Evolutionary conservation across 2,329 filamentous ascomycete genomes (phyloP).

Genomic region (Scedosporium dehoogii): DNA sequence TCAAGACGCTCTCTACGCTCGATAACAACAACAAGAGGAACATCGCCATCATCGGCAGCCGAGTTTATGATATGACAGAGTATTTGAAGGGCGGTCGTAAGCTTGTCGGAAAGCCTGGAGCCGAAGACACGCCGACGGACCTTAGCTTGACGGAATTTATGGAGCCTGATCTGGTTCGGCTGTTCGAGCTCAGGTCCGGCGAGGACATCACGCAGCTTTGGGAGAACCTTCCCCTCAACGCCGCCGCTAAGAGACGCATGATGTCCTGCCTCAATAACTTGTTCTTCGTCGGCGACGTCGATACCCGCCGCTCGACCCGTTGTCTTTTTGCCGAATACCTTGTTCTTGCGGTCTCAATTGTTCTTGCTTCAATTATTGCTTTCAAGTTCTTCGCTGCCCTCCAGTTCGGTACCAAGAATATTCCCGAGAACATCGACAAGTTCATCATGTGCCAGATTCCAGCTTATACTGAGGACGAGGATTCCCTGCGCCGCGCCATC

Average conservation of each 20-base stretch:
- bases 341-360: slow-evolving; percentile 69
- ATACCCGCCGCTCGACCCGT: slow-evolving; percentile 76
- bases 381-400: slow-evolving; percentile 97
- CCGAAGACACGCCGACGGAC: slow-evolving; percentile 32
- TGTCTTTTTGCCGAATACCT: slow-evolving; percentile 89
- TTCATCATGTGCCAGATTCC: slow-evolving; percentile 98
- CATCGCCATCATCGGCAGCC: slow-evolving; percentile 68
- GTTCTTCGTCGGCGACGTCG: slow-evolving; percentile 86
- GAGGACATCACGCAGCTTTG: slow-evolving; percentile 76
- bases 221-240: slow-evolving; percentile 55
- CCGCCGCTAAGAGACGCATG: slow-evolving; percentile 55
- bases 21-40: slow-evolving; percentile 41
- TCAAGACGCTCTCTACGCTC: slow-evolving; percentile 55
- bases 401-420: slow-evolving; percentile 83
- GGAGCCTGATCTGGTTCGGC: slow-evolving; percentile 58
- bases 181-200: slow-evolving; percentile 71
- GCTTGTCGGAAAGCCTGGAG: slow-evolving; percentile 45
- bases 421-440: slow-evolving; percentile 94
- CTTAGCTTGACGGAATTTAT: slow-evolving; percentile 65
- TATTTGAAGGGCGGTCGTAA: slow-evolving; percentile 70
- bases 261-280: slow-evolving; percentile 80
- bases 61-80: slow-evolving; percentile 81
- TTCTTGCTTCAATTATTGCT: slow-evolving; percentile 71
- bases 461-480: slow-evolving; percentile 96
- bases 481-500: slow-evolving; percentile 90